phyloP scores from a whole-genome alignment of 805 yeast genomes.

The Sugiyamaella mastotermitis region DNA sequence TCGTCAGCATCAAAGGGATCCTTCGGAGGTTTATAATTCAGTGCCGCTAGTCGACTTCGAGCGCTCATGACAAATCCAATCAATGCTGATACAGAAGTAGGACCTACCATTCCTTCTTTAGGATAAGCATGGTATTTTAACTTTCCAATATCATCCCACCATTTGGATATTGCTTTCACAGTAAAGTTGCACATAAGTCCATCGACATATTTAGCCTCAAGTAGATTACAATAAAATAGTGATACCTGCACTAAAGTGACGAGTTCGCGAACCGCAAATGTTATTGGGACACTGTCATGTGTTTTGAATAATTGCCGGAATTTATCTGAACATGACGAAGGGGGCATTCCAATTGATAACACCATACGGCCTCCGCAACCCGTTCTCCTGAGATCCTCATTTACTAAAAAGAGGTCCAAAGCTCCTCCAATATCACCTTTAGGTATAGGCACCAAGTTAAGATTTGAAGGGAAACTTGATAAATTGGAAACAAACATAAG shows the following conservation, averaged over 20 bases:
- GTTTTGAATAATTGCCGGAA: conserved; percentile 70
- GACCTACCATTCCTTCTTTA: conserved; percentile 51
- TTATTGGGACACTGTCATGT: conserved; percentile 41
- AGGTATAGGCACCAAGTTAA: conserved; percentile 66
- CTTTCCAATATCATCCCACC: conserved; percentile 78
- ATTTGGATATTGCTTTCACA: conserved; percentile 56
- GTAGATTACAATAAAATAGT: conserved; percentile 68
- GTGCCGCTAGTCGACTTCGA: conserved; percentile 55
- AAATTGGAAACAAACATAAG: conserved; percentile 73
- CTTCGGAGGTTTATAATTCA: conserved; percentile 55
- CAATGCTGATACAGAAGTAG: conserved; percentile 70
- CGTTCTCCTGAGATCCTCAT: conserved; percentile 68
- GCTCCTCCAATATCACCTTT: conserved; percentile 33
- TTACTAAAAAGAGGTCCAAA: conserved; percentile 58
- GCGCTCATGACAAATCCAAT: conserved; percentile 71
- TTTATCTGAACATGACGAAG: conserved; percentile 76
- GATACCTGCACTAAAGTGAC: conserved; percentile 70
- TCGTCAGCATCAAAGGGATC: conserved; percentile 78
- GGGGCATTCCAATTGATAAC: conserved; percentile 58
- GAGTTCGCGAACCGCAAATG: conserved; percentile 67
- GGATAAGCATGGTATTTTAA: conserved; percentile 30
- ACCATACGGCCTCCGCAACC: conserved; percentile 86
- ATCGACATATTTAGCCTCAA: conserved; percentile 67
- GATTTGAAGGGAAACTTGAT: conserved; percentile 69
- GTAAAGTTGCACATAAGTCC: conserved; percentile 81